A percentile compares a stretch with the other conserved stretches of the same genome.
These are phyloP conservation scores for Sporisorium reilianum DNA, from an alignment of 1,284 basidiomycete species.

Conservation along the genomic window DNA sequence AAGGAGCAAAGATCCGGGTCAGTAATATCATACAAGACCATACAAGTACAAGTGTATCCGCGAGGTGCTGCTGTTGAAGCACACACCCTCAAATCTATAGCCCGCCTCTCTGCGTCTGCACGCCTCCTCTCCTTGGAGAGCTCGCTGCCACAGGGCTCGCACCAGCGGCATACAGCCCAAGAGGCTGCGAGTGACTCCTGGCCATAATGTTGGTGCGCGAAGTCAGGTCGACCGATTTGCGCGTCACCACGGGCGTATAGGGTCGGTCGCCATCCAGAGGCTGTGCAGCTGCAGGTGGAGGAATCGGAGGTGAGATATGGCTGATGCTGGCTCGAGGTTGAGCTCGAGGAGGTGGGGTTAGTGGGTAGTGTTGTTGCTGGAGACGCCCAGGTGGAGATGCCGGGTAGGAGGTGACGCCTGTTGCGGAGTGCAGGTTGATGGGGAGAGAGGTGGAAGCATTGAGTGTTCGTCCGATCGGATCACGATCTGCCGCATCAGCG, in stretches of 20 bases:
- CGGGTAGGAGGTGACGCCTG: neutral
- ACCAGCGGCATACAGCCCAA: conserved; percentile 1
- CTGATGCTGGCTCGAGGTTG: conserved; percentile 34
- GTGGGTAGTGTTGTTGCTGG: conserved; percentile 7
- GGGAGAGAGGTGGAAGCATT: conserved; percentile 15
- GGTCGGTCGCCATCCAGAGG: conserved; percentile 15
- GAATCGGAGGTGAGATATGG: neutral
- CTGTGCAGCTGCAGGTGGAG: neutral
- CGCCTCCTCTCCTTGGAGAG: conserved; percentile 1
- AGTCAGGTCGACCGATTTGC: conserved; percentile 26
- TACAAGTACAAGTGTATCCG: neutral
- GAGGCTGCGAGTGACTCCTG: conserved; percentile 23
- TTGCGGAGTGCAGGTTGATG: conserved; percentile 12
- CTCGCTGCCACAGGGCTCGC: neutral
- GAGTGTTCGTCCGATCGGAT: conserved; percentile 12
- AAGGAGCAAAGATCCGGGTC: neutral
- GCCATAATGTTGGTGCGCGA: conserved; percentile 23
- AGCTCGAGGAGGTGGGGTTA: conserved; percentile 26
- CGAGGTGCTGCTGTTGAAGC: conserved; percentile 11
- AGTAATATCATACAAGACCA: neutral
- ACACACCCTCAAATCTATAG: neutral
- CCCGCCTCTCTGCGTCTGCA: neutral
- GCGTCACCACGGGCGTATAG: conserved; percentile 22
- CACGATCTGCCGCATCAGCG: neutral
- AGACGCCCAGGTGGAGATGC: conserved; percentile 6